phyloP scores from a whole-genome alignment of 495 filamentous ascomycete genomes.

The Lasiosphaeriaceae sp. region DNA sequence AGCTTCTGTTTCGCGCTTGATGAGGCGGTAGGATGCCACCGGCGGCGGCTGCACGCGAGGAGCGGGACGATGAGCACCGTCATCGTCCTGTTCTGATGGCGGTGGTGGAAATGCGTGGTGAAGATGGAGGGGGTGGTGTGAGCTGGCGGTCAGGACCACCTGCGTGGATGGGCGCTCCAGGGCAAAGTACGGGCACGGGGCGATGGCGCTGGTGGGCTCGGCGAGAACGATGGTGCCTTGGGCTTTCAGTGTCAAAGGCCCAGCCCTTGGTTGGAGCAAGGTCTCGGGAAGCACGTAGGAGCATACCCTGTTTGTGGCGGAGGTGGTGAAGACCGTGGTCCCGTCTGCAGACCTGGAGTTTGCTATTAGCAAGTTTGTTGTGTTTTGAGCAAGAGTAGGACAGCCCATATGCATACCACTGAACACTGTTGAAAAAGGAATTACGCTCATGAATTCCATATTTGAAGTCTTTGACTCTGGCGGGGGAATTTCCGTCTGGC shows the following conservation, averaged over 20 bases:
- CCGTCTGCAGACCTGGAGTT: constrained; percentile 66
- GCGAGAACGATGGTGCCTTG: constrained; percentile 59
- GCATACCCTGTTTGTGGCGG: constrained; percentile 61
- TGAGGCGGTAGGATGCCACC: constrained; percentile 64
- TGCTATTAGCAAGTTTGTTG: constrained; percentile 8
- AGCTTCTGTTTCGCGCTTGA: constrained; percentile 71
- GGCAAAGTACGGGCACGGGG: constrained; percentile 69
- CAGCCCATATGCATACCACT: constrained; percentile 22
- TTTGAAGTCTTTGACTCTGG: background rate
- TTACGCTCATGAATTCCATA: background rate
- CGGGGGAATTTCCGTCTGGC: constrained; percentile 14
- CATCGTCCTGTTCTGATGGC: constrained; percentile 3
- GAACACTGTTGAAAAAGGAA: constrained; percentile 33
- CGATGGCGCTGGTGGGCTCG: constrained; percentile 66
- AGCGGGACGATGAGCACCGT: constrained; percentile 15
- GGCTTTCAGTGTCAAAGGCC: constrained; percentile 50
- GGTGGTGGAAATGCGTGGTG: constrained; percentile 33
- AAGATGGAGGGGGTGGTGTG: constrained; percentile 75
- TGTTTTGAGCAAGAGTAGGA: background rate
- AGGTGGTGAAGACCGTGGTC: constrained; percentile 72
- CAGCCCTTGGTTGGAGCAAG: constrained; percentile 55
- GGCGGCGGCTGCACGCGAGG: constrained; percentile 35
- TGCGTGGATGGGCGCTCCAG: constrained; percentile 64
- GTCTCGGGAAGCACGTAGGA: constrained; percentile 70
- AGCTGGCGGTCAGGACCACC: constrained; percentile 60